These are phyloP conservation scores for Penicillium sclerotigenum DNA, from an alignment of 2,329 filamentous ascomycete species.

Conservation along the genomic window DNA sequence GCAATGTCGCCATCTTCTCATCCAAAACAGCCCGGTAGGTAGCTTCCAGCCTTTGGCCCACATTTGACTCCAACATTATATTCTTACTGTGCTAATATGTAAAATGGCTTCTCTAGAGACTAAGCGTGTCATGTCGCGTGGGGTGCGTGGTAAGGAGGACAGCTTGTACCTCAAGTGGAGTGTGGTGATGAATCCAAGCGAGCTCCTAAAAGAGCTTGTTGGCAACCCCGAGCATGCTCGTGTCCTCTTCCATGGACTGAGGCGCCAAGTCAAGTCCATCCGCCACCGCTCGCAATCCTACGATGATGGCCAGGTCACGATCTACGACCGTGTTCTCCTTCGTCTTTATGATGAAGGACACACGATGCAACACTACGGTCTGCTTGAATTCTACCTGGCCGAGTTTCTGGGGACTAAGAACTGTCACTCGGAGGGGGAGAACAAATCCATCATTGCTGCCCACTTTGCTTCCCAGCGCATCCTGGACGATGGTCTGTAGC, in stretches of 20 bases:
- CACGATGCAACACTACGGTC: constrained; percentile 29
- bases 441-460: constrained; percentile 27
- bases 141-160: neutral
- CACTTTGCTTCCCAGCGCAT: constrained; percentile 27
- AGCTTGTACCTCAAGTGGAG: constrained; percentile 12
- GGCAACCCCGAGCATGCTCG: constrained; percentile 21
- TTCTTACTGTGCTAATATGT: neutral
- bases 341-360: constrained; percentile 34
- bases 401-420: constrained; percentile 37
- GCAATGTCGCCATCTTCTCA: neutral
- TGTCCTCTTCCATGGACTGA: constrained; percentile 33
- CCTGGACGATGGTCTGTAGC: constrained; percentile 17
- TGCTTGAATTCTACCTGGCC: constrained; percentile 39
- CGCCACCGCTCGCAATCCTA: constrained; percentile 33
- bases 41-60: neutral
- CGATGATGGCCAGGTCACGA: constrained; percentile 37
- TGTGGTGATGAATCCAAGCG: constrained; percentile 21
- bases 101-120: neutral
- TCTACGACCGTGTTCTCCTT: constrained; percentile 43
- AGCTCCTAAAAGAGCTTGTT: constrained; percentile 30
- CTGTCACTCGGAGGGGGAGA: constrained; percentile 13
- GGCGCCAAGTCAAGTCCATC: constrained; percentile 36
- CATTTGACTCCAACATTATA: neutral
- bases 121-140: neutral
- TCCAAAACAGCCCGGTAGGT: neutral